Conservation (phyloP, 371 early-diverging fungal genomes). For the Mucor velutinosus region DNA sequence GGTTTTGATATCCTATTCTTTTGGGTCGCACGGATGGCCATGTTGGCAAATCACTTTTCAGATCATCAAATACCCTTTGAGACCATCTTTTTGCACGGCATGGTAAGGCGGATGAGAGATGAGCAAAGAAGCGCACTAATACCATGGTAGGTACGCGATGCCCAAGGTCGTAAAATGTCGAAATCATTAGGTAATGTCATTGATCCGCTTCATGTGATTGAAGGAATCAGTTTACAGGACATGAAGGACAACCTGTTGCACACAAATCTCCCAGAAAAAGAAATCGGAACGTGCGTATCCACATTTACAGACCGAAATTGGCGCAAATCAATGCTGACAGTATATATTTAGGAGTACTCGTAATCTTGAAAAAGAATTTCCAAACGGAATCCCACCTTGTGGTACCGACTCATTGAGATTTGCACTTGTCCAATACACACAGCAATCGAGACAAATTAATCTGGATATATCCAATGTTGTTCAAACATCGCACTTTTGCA, state of each 20-base stretch:
- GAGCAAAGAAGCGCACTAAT: background rate
- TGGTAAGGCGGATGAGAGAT: constrained; percentile 51
- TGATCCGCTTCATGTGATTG: constrained; percentile 96
- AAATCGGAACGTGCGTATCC: constrained; percentile 68
- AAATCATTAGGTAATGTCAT: constrained; percentile 98
- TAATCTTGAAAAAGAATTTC: constrained; percentile 85
- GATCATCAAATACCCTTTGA: constrained; percentile 83
- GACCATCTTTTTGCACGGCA: constrained; percentile 76
- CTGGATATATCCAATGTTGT: constrained; percentile 93
- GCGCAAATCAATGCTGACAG: background rate
- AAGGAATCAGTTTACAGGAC: constrained; percentile 73
- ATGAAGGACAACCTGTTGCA: constrained; percentile 69
- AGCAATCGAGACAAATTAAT: constrained; percentile 93
- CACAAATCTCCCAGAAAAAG: constrained; percentile 83
- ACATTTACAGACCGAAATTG: background rate
- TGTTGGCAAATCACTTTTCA: constrained; percentile 93
- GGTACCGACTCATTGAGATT: constrained; percentile 98
- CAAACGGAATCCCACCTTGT: constrained; percentile 94
- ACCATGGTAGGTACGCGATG: constrained; percentile 81
- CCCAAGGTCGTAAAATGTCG: constrained; percentile 98
- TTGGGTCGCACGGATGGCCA: constrained; percentile 99
- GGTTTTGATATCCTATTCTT: constrained; percentile 99
- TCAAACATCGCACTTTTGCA: constrained; percentile 94
- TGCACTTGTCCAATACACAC: constrained; percentile 86
- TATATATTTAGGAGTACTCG: constrained; percentile 48